Evolutionary conservation across 2,329 filamentous ascomycete species (phyloP).

Genomic region (Arthrobotrys pseudoclavata): DNA sequence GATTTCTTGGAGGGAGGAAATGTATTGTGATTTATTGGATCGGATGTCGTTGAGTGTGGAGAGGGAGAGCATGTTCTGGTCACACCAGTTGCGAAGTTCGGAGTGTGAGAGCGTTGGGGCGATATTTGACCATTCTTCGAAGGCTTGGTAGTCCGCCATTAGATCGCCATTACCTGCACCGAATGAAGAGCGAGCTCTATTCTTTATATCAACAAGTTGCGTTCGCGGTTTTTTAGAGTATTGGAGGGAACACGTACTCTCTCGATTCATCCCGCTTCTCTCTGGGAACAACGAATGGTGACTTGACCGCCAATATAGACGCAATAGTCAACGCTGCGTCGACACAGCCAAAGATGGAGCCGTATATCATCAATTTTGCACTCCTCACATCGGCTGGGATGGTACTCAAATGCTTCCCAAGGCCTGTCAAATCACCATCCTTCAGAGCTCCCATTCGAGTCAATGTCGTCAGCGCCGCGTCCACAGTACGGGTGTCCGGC

Average conservation of each 20-base stretch:
- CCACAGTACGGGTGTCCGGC: constrained; percentile 85
- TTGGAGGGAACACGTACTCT: constrained; percentile 65
- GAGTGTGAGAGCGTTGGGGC: constrained; percentile 36
- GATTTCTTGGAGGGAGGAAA: constrained; percentile 85
- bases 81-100: constrained; percentile 82
- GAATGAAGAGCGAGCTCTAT: constrained; percentile 77
- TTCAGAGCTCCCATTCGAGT: constrained; percentile 89
- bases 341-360: constrained; percentile 91
- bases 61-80: constrained; percentile 84
- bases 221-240: neutral
- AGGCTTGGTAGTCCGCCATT: constrained; percentile 86
- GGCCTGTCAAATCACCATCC: constrained; percentile 85
- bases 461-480: constrained; percentile 83
- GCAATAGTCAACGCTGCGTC: constrained; percentile 90
- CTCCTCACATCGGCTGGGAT: constrained; percentile 93
- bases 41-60: constrained; percentile 89
- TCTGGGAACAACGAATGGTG: constrained; percentile 86
- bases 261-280: constrained; percentile 87
- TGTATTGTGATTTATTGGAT: constrained; percentile 86
- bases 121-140: constrained; percentile 80
- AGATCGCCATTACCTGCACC: constrained; percentile 85
- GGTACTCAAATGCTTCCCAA: constrained; percentile 88
- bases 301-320: constrained; percentile 88
- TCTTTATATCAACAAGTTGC: neutral
- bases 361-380: constrained; percentile 95